Percentiles rank a stretch among this genome's conserved stretches.
These are phyloP conservation scores for Amoebophrya sp. DNA, from an alignment of 169 alveolate genomes.

Conservation along the genomic window DNA sequence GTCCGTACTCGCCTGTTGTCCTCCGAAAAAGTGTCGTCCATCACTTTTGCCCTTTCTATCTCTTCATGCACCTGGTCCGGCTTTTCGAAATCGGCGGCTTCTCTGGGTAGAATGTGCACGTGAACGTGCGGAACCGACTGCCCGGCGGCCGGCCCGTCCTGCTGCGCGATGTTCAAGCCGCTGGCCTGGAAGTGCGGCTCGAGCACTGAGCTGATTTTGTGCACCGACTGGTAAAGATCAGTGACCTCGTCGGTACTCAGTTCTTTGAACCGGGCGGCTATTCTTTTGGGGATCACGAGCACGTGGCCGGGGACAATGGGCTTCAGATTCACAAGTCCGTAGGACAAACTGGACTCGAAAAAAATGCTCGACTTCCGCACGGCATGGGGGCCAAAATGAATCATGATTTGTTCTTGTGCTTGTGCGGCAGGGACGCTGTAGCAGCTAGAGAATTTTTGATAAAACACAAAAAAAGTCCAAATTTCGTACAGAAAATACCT, in stretches of 20 bases:
- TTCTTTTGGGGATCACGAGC: not conserved
- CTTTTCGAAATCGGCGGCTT: not conserved
- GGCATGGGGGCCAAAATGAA: not conserved
- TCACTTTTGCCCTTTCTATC: too few relatives aligned
- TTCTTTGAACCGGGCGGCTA: not conserved
- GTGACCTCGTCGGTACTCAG: not conserved
- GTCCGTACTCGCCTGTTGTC: not conserved
- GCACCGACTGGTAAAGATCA: conserved; percentile 3
- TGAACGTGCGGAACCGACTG: conserved; percentile 1
- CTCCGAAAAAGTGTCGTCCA: not conserved
- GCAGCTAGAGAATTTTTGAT: too few relatives aligned
- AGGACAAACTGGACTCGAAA: not conserved
- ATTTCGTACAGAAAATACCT: too few relatives aligned
- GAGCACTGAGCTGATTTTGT: not conserved
- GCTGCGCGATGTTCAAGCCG: conserved; percentile 17
- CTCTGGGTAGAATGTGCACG: not conserved
- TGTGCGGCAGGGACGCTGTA: too few relatives aligned
- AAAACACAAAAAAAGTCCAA: too few relatives aligned
- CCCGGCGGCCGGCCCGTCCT: not conserved
- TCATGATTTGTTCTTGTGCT: not conserved
- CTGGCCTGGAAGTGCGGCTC: not conserved
- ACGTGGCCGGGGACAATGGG: conserved; percentile 10
- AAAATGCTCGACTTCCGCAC: not conserved
- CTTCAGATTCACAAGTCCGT: not conserved
- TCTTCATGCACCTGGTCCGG: not conserved